Evolutionary conservation across 331 rosid species (phyloP), one percentile per base, ranked within the genome.

Genomic region (Spiraea crenata): DNA sequence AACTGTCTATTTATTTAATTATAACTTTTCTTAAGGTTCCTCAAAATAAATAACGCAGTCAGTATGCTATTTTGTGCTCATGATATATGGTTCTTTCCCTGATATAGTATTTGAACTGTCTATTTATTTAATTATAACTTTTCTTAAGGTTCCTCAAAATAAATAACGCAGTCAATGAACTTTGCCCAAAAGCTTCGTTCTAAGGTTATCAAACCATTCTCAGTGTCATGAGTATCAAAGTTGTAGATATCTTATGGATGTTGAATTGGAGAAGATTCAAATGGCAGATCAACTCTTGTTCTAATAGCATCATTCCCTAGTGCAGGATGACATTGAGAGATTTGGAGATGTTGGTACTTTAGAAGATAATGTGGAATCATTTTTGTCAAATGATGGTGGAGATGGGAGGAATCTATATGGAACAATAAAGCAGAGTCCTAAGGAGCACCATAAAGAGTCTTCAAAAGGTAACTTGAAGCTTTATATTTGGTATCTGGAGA

Each of bases 311-410:
- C 42, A 45, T 76, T 69, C 76, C 67, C 69, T 73, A 70, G 63
- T 84, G 82, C 90, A 92, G 98, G 96, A 92, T 62, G 98, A 90
- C 75, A 85, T 92, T 47, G 96, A 90, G 55, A 93, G 80, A 82
- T 90, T 88, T 76, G 98, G 93, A 74, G 98, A 92, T 77, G 92
- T 92, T 75, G 93, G 91, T 65, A 81, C 96, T 67, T 83, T 92
- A 65, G 98, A 90, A 74, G 98, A 92, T 72, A 88, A 92, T 70
- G 98, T 90, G 60, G 96, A 92, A 64, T 92, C 97, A 6, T 86
- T 92, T 85, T 90, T 92, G 78, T 86, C 98, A 58, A 86, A 84
- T n/a, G 96, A 92, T 75, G 96, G 77, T 65, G 96, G 79, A 34
- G 91, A 89, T 63, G 88, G 90, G 81, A 81, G 93, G 82, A 92